phyloP scores from a whole-genome alignment of 2,329 filamentous ascomycete species.

The Trichoderma asperellum region DNA sequence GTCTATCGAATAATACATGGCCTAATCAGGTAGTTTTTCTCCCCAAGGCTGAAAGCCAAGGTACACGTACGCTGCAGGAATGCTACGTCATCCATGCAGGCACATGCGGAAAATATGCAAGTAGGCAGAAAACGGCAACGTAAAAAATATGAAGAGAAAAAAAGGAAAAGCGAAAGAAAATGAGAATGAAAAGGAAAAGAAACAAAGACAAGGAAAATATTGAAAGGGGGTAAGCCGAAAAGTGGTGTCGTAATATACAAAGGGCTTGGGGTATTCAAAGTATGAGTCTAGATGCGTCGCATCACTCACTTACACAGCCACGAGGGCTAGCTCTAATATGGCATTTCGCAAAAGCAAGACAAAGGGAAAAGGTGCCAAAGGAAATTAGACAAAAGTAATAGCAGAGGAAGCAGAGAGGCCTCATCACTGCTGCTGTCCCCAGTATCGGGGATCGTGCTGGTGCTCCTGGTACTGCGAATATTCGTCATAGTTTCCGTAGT shows the following conservation, averaged over 20 bases:
- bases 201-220: background rate
- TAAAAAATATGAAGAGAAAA: background rate
- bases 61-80: background rate
- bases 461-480: constrained; percentile 26
- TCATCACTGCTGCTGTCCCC: constrained; percentile 23
- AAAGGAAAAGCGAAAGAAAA: background rate
- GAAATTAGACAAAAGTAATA: background rate
- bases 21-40: background rate
- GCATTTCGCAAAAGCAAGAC: background rate
- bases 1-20: constrained; percentile 12
- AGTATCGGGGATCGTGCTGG: constrained; percentile 32
- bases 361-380: background rate
- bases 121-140: background rate
- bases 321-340: background rate
- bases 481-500: constrained; percentile 34
- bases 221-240: background rate
- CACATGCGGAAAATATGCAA: background rate
- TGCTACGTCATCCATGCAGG: background rate
- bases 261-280: constrained; percentile 18
- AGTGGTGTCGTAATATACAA: background rate
- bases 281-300: background rate
- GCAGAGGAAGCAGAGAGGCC: background rate
- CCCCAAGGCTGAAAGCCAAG: background rate
- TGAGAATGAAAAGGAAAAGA: background rate
- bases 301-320: constrained; percentile 15